Conservation (phyloP, 441 rosid species). For the Eruca vesicaria region DNA sequence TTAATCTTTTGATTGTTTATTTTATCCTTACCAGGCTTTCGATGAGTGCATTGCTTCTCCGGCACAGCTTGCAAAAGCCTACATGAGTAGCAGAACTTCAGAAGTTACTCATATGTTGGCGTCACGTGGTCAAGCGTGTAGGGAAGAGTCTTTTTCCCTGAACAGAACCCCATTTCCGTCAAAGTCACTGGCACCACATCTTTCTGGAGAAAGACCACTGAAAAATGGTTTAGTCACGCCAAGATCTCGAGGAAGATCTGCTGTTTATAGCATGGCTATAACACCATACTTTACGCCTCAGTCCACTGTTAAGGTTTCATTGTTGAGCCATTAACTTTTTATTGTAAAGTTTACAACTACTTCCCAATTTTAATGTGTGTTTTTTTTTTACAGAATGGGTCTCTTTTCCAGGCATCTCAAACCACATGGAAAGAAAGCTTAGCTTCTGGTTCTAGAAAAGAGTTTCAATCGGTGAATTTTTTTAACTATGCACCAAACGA, state of each 20-base stretch:
- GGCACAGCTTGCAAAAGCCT: conserved; percentile 93
- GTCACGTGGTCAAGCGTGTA: conserved; percentile 42
- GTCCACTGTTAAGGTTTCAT: conserved; percentile 55
- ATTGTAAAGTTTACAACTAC: conserved; percentile 2
- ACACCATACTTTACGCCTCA: conserved; percentile 75
- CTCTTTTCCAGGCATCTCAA: conserved; percentile 58
- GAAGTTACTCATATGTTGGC: conserved; percentile 58
- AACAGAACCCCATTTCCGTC: conserved; percentile 39
- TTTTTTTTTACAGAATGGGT: conserved; percentile 45
- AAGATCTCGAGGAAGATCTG: conserved; percentile 83
- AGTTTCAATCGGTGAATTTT: conserved; percentile 42
- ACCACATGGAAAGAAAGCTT: conserved; percentile 44
- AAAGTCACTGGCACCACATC: conserved; percentile 51
- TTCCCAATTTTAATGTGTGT: neutral
- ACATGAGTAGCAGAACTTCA: conserved; percentile 83
- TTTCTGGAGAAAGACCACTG: conserved; percentile 42
- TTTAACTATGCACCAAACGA: neutral
- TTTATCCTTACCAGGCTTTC: conserved; percentile 53
- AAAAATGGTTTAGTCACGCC: conserved; percentile 78
- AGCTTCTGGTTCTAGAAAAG: conserved; percentile 59
- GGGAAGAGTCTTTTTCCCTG: conserved; percentile 46
- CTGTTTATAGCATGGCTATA: conserved; percentile 87
- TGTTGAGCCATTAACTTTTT: conserved; percentile 3
- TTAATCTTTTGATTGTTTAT: conserved; percentile 34
- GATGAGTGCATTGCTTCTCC: conserved; percentile 81